These are phyloP conservation scores for Chionographis japonica DNA, from an alignment of 106 monocot genomes.

Conservation along the genomic window DNA sequence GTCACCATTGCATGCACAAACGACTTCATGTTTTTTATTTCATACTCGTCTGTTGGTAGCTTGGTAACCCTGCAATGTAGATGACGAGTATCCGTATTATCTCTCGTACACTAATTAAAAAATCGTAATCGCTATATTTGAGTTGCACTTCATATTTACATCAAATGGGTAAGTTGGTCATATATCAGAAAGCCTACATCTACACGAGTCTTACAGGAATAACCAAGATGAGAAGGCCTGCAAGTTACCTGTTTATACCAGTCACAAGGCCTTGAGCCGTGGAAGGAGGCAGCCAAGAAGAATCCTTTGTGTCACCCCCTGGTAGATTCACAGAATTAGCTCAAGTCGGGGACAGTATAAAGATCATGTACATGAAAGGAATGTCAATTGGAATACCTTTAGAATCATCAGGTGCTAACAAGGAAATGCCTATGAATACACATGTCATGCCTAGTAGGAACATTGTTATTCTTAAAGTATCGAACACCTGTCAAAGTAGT, in stretches of 20 bases:
- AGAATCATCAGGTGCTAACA: constrained; percentile 84
- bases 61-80: constrained; percentile 37
- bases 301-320: constrained; percentile 49
- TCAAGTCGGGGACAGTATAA: not conserved
- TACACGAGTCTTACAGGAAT: not conserved
- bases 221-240: not conserved
- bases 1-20: constrained; percentile 19
- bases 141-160: too few species aligned
- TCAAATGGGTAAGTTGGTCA: not conserved
- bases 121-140: too few species aligned
- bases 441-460: constrained; percentile 78
- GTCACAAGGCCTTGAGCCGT: constrained; percentile 30
- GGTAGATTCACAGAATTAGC: constrained; percentile 11
- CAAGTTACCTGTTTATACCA: constrained; percentile 52
- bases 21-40: constrained; percentile 33
- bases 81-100: not conserved
- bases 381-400: constrained; percentile 44
- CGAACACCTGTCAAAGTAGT: constrained; percentile 55
- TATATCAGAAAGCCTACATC: not conserved
- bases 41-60: constrained; percentile 36
- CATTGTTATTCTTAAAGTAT: constrained; percentile 73
- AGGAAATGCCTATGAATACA: constrained; percentile 90
- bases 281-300: constrained; percentile 28
- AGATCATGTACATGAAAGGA: constrained; percentile 3
- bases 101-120: not conserved